Conservation (phyloP, 2,329 filamentous ascomycete genomes). For the Monosporascus sp. region DNA sequence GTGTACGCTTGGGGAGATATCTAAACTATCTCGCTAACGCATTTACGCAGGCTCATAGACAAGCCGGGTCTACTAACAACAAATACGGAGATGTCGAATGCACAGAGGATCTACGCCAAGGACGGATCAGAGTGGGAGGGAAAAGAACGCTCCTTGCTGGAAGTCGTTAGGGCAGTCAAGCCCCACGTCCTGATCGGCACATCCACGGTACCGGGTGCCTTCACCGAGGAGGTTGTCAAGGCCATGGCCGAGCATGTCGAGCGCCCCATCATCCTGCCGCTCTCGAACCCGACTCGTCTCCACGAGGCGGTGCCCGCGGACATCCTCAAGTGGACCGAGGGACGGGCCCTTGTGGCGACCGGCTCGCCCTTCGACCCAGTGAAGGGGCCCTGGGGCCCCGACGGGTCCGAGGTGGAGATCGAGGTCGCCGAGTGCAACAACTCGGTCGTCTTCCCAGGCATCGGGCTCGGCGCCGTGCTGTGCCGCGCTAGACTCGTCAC, state of each 20-base stretch:
- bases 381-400: slow-evolving; percentile 48
- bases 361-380: slow-evolving; percentile 79
- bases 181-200: slow-evolving; percentile 82
- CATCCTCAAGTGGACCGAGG: slow-evolving; percentile 71
- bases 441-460: slow-evolving; percentile 77
- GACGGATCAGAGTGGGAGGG: slow-evolving; percentile 58
- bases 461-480: slow-evolving; percentile 74
- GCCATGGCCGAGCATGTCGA: slow-evolving; percentile 72
- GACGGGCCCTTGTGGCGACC: slow-evolving; percentile 73
- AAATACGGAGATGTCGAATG: slow-evolving; percentile 55
- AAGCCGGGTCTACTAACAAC: slow-evolving; percentile 71
- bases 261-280: slow-evolving; percentile 71
- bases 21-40: slow-evolving; percentile 1
- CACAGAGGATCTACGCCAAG: slow-evolving; percentile 64
- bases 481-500: slow-evolving; percentile 62
- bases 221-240: slow-evolving; percentile 67
- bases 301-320: slow-evolving; percentile 78
- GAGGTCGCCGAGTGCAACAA: slow-evolving; percentile 80
- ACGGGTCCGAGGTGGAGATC: slow-evolving; percentile 39
- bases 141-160: slow-evolving; percentile 53
- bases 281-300: slow-evolving; percentile 79
- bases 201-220: slow-evolving; percentile 70
- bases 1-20: not conserved
- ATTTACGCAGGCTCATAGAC: slow-evolving; percentile 63
- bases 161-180: slow-evolving; percentile 64